phyloP scores from a whole-genome alignment of 192 early-diverging fungal genomes.

The Coemansia asiatica region DNA sequence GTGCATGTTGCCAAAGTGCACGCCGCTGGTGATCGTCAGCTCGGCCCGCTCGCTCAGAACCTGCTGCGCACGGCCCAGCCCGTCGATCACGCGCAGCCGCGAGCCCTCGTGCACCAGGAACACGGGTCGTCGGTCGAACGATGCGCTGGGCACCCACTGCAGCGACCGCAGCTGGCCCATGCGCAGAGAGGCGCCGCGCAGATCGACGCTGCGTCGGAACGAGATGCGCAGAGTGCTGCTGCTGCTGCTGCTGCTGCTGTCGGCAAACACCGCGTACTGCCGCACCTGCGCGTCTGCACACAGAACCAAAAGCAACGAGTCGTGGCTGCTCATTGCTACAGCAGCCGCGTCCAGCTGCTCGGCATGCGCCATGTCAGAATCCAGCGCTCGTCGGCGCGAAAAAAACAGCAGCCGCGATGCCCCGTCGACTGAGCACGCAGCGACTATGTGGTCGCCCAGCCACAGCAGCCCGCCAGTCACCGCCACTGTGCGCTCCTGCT shows the following conservation, averaged over 20 bases:
- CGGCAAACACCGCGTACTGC: constrained; percentile 41
- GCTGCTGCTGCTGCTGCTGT: constrained; percentile 8
- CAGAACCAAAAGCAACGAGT: constrained; percentile 28
- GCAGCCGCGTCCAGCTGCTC: constrained; percentile 21
- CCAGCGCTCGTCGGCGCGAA: constrained; percentile 27
- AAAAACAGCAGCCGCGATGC: constrained; percentile 33
- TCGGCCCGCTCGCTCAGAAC: constrained; percentile 24
- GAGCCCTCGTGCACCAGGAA: constrained; percentile 48
- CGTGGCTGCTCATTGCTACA: constrained; percentile 32
- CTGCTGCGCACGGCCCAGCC: background rate
- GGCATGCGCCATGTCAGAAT: constrained; percentile 19
- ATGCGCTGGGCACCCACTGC: constrained; percentile 52
- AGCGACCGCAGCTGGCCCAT: constrained; percentile 37
- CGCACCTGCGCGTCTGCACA: constrained; percentile 19
- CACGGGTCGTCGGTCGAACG: constrained; percentile 26
- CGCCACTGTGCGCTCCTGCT: constrained; percentile 41
- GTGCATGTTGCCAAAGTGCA: constrained; percentile 56
- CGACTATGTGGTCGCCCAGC: constrained; percentile 41
- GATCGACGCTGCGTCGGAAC: constrained; percentile 17
- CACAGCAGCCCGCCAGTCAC: constrained; percentile 49
- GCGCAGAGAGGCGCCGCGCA: constrained; percentile 11
- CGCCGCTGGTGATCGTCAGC: constrained; percentile 33
- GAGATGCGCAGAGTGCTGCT: constrained; percentile 20
- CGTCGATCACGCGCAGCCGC: constrained; percentile 21
- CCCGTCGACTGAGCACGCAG: constrained; percentile 20